Conservation (phyloP, 1,284 basidiomycete species). For the Naganishia cerealis region DNA sequence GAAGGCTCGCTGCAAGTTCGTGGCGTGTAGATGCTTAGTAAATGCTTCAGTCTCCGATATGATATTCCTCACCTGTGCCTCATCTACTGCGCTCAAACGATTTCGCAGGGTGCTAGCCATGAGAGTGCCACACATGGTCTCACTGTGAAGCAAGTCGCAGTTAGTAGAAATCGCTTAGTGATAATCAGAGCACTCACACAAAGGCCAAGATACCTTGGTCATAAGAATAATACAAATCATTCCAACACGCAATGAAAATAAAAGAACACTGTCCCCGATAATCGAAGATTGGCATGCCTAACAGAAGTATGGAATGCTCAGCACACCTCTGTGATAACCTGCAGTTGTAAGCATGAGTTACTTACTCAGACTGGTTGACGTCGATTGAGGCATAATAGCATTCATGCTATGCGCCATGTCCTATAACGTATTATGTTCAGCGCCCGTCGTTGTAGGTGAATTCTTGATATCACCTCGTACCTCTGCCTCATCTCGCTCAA, state of each 20-base stretch:
- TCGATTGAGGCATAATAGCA: constrained; percentile 27
- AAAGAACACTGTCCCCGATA: constrained; percentile 49
- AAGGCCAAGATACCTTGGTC: constrained; percentile 47
- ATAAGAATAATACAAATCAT: constrained; percentile 47
- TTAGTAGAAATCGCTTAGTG: neutral
- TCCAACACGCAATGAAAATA: constrained; percentile 48
- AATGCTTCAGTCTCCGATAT: neutral
- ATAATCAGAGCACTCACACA: constrained; percentile 34
- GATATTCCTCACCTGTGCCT: constrained; percentile 36
- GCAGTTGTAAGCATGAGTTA: neutral
- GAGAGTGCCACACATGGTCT: constrained; percentile 44
- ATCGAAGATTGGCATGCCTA: constrained; percentile 48
- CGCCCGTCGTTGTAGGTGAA: neutral
- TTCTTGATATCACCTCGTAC: constrained; percentile 16
- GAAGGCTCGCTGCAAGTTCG: constrained; percentile 37
- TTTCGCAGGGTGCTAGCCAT: constrained; percentile 34
- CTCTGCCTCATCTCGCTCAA: constrained; percentile 45
- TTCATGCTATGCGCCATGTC: constrained; percentile 33
- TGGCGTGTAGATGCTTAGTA: neutral
- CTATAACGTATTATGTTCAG: neutral
- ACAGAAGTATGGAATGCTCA: neutral
- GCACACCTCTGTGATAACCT: no score
- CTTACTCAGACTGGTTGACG: constrained; percentile 30
- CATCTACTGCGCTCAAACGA: constrained; percentile 31
- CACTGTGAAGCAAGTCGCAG: constrained; percentile 20